Conservation (phyloP, 2,329 filamentous ascomycete species). For the Ophiostoma novo-ulmi region DNA sequence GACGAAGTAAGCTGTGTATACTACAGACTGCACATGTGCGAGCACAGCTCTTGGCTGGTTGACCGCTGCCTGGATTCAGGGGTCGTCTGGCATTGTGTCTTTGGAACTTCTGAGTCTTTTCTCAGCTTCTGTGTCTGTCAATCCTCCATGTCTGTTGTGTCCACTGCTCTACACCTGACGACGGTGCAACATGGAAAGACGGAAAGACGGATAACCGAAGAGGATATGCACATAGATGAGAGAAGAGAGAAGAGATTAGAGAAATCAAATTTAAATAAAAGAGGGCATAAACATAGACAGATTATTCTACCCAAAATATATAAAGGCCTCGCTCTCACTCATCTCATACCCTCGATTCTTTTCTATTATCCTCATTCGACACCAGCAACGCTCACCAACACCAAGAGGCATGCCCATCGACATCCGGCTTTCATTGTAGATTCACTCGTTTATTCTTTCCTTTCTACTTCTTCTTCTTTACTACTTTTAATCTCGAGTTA, state of each 20-base stretch:
- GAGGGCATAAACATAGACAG: neutral
- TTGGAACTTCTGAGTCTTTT: neutral
- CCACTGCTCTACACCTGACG: neutral
- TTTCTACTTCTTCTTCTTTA: neutral
- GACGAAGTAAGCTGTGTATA: neutral
- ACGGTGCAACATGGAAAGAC: constrained; percentile 9
- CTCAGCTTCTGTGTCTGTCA: neutral
- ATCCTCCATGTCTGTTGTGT: neutral
- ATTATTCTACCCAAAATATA: neutral
- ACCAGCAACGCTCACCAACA: neutral
- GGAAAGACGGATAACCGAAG: constrained; percentile 10
- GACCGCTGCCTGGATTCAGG: neutral
- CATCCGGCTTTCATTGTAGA: constrained; percentile 9
- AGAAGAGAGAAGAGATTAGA: neutral
- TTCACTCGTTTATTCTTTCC: constrained; percentile 2
- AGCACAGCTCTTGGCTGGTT: constrained; percentile 2
- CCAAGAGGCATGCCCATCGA: constrained; percentile 9
- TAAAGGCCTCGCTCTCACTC: neutral
- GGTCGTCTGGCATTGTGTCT: neutral
- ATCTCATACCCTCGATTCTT: neutral
- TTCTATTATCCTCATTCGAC: neutral
- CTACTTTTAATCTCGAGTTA: neutral
- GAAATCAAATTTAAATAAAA: neutral
- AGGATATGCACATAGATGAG: neutral
- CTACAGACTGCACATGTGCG: neutral